Evolutionary conservation across 805 yeast genomes (phyloP).

Genomic region (Ogataea nonfermentans): DNA sequence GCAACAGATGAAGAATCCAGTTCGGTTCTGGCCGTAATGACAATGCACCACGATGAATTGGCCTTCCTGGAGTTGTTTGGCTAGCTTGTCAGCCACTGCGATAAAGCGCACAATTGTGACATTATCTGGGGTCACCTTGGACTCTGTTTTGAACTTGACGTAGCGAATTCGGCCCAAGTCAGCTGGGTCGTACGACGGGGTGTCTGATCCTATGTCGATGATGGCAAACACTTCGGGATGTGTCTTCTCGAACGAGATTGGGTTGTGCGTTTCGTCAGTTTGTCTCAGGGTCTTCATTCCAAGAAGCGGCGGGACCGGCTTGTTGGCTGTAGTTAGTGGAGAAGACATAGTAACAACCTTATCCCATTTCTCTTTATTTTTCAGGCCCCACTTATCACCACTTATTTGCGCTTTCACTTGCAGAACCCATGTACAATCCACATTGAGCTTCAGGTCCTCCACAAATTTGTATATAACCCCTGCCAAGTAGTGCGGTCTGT

Average conservation of each 20-base stretch:
- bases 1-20: slow-evolving; percentile 71
- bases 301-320: slow-evolving; percentile 45
- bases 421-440: slow-evolving; percentile 71
- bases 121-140: slow-evolving; percentile 70
- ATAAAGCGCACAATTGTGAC: slow-evolving; percentile 57
- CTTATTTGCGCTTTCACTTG: slow-evolving; percentile 58
- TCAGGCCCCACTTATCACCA: slow-evolving; percentile 77
- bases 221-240: slow-evolving; percentile 56
- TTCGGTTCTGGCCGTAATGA: slow-evolving; percentile 78
- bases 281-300: slow-evolving; percentile 78
- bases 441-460: slow-evolving; percentile 44
- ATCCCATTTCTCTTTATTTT: slow-evolving; percentile 73
- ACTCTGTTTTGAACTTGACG: slow-evolving; percentile 73
- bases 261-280: slow-evolving; percentile 60
- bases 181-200: slow-evolving; percentile 68
- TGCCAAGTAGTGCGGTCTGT: slow-evolving; percentile 61
- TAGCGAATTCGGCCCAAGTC: slow-evolving; percentile 54
- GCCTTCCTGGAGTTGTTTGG: slow-evolving; percentile 22
- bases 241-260: slow-evolving; percentile 46
- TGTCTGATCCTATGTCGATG: slow-evolving; percentile 66
- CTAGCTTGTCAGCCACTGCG: slow-evolving; percentile 48
- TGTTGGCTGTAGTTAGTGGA: slow-evolving; percentile 32
- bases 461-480: slow-evolving; percentile 62
- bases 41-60: slow-evolving; percentile 68
- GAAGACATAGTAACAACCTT: slow-evolving; percentile 49